Evolutionary conservation across 148 eudicot species (phyloP).

Genomic region (Pharnaceum exiguum): DNA sequence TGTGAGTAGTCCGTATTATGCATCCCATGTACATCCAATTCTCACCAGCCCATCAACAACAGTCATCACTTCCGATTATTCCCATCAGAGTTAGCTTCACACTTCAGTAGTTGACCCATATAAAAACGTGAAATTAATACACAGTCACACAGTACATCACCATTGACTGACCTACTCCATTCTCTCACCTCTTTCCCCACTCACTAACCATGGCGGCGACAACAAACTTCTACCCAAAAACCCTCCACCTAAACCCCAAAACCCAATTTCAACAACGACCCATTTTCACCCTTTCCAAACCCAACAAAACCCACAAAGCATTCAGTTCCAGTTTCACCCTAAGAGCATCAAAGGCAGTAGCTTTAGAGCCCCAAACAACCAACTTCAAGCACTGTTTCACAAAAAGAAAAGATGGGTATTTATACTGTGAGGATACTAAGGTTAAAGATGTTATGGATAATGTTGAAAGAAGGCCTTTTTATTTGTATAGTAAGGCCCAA

Average conservation of each 20-base stretch:
- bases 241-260: slow-evolving; percentile 23
- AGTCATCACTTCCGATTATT: neutral
- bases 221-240: slow-evolving; percentile 31
- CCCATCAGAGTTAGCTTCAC: neutral
- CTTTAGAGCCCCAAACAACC: slow-evolving; percentile 26
- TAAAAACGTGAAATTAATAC: neutral
- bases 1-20: too few species aligned
- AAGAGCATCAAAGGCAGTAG: slow-evolving; percentile 14
- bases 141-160: neutral
- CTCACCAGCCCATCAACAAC: neutral
- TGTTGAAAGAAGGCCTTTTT: slow-evolving; percentile 85
- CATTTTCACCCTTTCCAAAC: slow-evolving; percentile 15
- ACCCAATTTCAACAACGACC: slow-evolving; percentile 19
- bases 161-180: neutral
- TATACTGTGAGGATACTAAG: slow-evolving; percentile 78
- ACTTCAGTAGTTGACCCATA: neutral
- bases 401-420: slow-evolving; percentile 68
- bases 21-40: too few species aligned
- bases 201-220: slow-evolving; percentile 49
- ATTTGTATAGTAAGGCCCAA: slow-evolving; percentile 84
- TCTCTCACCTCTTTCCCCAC: neutral
- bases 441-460: slow-evolving; percentile 73
- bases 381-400: slow-evolving; percentile 48
- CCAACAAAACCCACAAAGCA: slow-evolving; percentile 31
- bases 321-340: slow-evolving; percentile 29